Base-by-base conservation (phyloP, 75 land plant genomes). In the Cunninghamia lanceolata region DNA sequence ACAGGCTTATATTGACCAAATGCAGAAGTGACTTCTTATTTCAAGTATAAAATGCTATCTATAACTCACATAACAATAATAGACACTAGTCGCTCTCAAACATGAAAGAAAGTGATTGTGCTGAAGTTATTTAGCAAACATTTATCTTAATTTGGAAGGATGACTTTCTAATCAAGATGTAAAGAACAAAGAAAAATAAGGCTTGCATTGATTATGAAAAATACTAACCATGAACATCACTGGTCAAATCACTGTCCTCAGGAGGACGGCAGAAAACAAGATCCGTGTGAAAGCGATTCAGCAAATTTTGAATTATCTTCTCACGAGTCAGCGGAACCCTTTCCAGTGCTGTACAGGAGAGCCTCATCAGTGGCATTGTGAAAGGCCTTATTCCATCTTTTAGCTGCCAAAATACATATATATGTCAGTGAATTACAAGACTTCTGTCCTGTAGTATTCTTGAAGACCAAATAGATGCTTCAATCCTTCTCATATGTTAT, bases 331-430 rank as follows among this genome's bases (percentile, higher is more conserved):
- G 87, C 7, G 99, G 98, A 86, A 96, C 93, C 82, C 96, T 94
- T 82, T 98, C 99, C 36, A 96, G 83, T 38, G 98, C 95, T 42
- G 99, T 98, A 73, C 97, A 95, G 8, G 98, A 89, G 81, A 98
- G 98, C 84, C 89, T 96, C 98, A 98, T 96, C 63, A 98, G 92
- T 15, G 99, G 99, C 99, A 98, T 98, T 17, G 95, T 96, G 88
- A 95, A 98, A 36, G 99, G 98, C 50, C 98, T 92, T 80, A 98
- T 95, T 75, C 98, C 99, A 92, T 95, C 95, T 89, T 86, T 89
- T 85, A 92, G 86, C 99, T 97, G 91, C 84, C 38, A 54, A 81
- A 88, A 38, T 80, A 79, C 70, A 66, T 13, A 87, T 70, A 54
- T 86, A 79, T 38, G 19, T 52, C 75, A 85, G 46, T 35, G 25